Conservation (phyloP, 202 grass and related monocot genomes). For the Zizania palustris region DNA sequence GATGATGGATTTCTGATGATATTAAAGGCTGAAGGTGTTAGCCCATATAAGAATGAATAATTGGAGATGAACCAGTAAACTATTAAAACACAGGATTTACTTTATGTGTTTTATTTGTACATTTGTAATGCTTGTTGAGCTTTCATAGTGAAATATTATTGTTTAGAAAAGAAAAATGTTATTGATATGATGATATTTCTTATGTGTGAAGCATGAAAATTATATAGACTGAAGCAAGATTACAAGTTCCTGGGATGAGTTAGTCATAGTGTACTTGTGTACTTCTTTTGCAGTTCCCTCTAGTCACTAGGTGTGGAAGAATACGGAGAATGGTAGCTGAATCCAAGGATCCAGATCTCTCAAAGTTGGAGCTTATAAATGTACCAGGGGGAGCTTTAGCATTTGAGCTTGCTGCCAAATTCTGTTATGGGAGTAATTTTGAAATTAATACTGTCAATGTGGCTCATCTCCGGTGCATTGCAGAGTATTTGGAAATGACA, state of each 20-base stretch:
- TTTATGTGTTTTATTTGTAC: neutral
- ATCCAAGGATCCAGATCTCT: constrained; percentile 65
- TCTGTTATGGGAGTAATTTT: constrained; percentile 89
- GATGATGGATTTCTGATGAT: neutral
- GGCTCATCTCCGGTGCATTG: constrained; percentile 75
- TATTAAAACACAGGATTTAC: neutral
- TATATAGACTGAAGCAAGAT: neutral
- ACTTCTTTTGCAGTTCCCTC: constrained; percentile 70
- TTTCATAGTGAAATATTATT: neutral
- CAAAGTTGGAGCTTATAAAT: constrained; percentile 74
- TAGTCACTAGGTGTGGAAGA: constrained; percentile 70
- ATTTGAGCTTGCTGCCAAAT: constrained; percentile 89
- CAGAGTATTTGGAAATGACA: constrained; percentile 86
- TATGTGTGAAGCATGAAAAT: neutral
- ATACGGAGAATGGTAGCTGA: constrained; percentile 72
- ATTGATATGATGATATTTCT: too few species aligned
- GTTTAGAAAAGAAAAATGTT: too few species aligned
- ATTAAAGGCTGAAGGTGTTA: neutral
- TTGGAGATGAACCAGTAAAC: neutral
- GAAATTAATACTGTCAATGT: constrained; percentile 71
- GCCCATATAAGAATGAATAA: neutral
- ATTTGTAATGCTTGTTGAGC: neutral
- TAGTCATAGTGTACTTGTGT: neutral
- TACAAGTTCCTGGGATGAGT: neutral
- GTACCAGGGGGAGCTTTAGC: constrained; percentile 70